Evolutionary conservation across 306 rosid species (phyloP).

Genomic region (Calophaca sinica): DNA sequence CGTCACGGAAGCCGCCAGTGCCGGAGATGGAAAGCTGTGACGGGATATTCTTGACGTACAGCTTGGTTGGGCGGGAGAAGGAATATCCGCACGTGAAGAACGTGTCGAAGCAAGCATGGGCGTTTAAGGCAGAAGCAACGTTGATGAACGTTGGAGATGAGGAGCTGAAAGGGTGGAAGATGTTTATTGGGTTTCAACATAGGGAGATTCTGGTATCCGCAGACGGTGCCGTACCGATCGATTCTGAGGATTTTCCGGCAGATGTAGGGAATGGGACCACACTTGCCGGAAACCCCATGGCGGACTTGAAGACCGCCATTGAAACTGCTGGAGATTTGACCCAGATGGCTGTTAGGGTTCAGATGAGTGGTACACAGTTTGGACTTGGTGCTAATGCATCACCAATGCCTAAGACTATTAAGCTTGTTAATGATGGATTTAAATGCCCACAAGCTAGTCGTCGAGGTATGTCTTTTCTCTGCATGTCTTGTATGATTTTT

Average conservation of each 20-base stretch:
- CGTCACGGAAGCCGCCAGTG: too few species aligned
- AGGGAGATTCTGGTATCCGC: conserved; percentile 72
- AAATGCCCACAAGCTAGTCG: conserved; percentile 67
- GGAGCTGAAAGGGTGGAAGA: conserved; percentile 71
- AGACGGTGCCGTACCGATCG: conserved; percentile 57
- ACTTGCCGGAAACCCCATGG: conserved; percentile 52
- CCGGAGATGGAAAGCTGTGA: conserved; percentile 58
- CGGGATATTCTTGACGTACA: conserved; percentile 76
- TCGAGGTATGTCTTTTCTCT: conserved; percentile 47
- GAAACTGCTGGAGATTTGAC: conserved; percentile 67
- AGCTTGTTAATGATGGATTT: conserved; percentile 74
- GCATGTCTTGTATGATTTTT: neutral
- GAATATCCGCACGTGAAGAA: conserved; percentile 68
- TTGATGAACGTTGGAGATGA: conserved; percentile 67
- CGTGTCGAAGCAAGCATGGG: conserved; percentile 79
- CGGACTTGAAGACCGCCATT: conserved; percentile 75
- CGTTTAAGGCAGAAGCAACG: conserved; percentile 68
- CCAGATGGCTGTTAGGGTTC: conserved; percentile 62
- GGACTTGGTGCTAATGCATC: conserved; percentile 52
- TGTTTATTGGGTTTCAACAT: conserved; percentile 81
- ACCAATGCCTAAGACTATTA: conserved; percentile 85
- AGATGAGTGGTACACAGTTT: conserved; percentile 65
- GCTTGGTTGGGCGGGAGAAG: conserved; percentile 53
- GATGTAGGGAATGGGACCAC: conserved; percentile 76
- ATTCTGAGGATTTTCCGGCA: conserved; percentile 70